Percentiles rank a stretch among this genome's conserved stretches.
Evolutionary conservation across 1,139 yeast genomes (phyloP).

Genomic region (Tardiomyces blankii): DNA sequence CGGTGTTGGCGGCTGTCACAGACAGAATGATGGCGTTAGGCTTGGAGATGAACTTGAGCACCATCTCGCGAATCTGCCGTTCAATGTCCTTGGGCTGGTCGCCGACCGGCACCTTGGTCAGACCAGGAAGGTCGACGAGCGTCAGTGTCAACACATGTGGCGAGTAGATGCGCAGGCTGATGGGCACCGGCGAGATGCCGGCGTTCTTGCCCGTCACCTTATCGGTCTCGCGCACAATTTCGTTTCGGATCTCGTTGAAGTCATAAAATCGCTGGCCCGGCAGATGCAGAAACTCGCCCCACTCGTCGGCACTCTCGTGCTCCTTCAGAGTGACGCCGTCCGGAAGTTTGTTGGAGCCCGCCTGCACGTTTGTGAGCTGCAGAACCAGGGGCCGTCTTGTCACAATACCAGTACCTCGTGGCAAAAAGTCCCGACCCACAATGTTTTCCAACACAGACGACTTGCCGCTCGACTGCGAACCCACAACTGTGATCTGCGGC

Average conservation of each 20-base stretch:
- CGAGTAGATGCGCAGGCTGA: constrained; percentile 83
- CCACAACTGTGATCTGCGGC: constrained; percentile 95
- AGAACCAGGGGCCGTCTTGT: constrained; percentile 86
- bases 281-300: constrained; percentile 94
- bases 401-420: constrained; percentile 93
- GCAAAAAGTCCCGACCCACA: constrained; percentile 90
- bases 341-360: constrained; percentile 65
- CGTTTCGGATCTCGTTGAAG: constrained; percentile 82
- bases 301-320: constrained; percentile 59
- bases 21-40: constrained; percentile 92
- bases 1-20: constrained; percentile 94
- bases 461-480: constrained; percentile 92
- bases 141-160: constrained; percentile 96
- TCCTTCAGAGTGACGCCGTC: constrained; percentile 16
- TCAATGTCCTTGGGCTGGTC: constrained; percentile 98
- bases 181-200: constrained; percentile 86
- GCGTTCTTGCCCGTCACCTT: constrained; percentile 85
- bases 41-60: constrained; percentile 81
- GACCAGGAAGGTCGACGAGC: constrained; percentile 91
- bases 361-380: constrained; percentile 50
- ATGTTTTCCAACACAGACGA: constrained; percentile 89
- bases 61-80: constrained; percentile 86
- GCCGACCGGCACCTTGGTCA: constrained; percentile 97
- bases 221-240: constrained; percentile 88
- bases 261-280: constrained; percentile 81